Evolutionary conservation across 352 stramenopile genomes (phyloP), one percentile per base, ranked within the genome.

Genomic region (Phytopythium kandeliae): DNA sequence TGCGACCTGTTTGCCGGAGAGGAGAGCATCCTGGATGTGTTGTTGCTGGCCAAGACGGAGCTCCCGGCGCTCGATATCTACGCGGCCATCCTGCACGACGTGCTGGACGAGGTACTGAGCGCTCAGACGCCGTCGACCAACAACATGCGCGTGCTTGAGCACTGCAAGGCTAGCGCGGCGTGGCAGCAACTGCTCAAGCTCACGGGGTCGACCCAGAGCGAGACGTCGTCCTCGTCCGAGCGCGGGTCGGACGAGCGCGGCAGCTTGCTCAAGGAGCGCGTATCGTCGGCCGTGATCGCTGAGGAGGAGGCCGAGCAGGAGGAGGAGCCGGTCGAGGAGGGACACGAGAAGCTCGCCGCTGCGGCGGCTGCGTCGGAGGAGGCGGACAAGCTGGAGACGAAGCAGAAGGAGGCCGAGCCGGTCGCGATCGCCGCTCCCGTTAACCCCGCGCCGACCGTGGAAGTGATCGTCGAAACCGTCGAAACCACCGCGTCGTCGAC

Each of bases 11-110:
- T 94, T 34, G 77, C 71, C 31, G 55, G 65, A 0, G 62, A 78
- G 24, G 65, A 78, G 49, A 86, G 76, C 17, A 65, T 91, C 15
- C 51, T 86, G 11, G 74, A 77, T 19, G 48, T 89, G 37, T 56
- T 91, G 21, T 42, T 89, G 24, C 62, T 71, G 19, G 70, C 79
- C 12, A 85, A 89, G 54, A 57, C 77, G 17, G 78, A 88, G 16
- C 73, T 89, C 51, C 71, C 75, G 8, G 60, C 71, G 33, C 67
- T 89, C 25, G 69, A 84, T 25, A 87, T 89, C 28, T 88, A 92
- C 55, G 74, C 76, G n/a, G 70, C 71, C 2, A 74, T 92, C 51
- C 58, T 92, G 8, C 78, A 92, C 54, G 78, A 92, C 41, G 74
- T 86, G 48, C 74, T 92, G 28, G 77, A 88, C 28, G 78, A 89